A percentile compares a stretch with the other conserved stretches of the same genome.
Conservation (phyloP, 2,329 filamentous ascomycete species). For the Cercospora sp. region DNA sequence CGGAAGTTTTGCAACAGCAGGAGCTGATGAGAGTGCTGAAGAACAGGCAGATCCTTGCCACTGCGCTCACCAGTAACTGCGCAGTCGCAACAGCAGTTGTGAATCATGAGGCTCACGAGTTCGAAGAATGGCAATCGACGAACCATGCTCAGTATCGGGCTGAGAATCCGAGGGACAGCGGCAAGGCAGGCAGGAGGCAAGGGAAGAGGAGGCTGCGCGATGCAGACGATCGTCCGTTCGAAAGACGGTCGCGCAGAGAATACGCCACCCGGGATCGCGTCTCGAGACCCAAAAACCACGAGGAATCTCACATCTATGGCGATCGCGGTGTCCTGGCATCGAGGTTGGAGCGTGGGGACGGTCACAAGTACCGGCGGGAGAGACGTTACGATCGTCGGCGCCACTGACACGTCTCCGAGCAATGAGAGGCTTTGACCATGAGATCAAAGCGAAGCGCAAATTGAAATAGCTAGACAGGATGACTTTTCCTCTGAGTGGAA, state of each 20-base stretch:
- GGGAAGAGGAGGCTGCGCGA: neutral
- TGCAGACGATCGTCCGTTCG: neutral
- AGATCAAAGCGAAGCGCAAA: neutral
- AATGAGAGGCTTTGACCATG: neutral
- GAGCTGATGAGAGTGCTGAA: neutral
- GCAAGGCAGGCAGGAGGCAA: neutral
- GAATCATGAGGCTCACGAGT: neutral
- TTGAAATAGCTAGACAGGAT: neutral
- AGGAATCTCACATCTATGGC: neutral
- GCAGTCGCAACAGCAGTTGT: neutral
- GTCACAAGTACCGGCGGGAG: neutral
- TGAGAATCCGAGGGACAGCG: neutral
- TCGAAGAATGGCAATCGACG: neutral
- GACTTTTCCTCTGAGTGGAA: neutral
- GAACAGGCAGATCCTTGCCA: neutral
- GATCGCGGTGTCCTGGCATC: neutral
- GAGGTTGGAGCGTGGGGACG: neutral
- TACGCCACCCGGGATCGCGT: neutral
- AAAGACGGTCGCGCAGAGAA: neutral
- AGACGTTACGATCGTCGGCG: neutral
- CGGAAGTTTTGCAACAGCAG: slow-evolving; percentile 1
- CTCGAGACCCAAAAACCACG: neutral
- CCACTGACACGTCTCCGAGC: neutral
- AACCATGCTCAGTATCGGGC: neutral
- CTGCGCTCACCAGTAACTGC: neutral